Evolutionary conservation across 371 early-diverging fungal species (phyloP).

Genomic region (Saksenaea vasiformis): DNA sequence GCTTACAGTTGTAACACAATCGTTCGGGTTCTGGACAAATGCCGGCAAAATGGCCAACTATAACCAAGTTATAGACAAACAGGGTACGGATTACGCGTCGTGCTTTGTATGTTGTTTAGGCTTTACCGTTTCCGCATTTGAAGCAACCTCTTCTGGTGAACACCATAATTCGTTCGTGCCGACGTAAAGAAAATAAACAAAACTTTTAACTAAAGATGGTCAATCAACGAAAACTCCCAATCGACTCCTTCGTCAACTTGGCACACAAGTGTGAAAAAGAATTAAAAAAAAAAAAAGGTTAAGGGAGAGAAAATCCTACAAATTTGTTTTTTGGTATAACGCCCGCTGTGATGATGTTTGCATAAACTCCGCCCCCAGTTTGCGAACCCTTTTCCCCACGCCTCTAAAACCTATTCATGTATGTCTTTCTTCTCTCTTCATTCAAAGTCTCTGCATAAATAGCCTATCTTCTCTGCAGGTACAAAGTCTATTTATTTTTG

Average conservation of each 20-base stretch:
- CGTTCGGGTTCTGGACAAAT: constrained; percentile 52
- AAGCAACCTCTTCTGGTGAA: constrained; percentile 53
- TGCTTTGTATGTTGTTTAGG: neutral
- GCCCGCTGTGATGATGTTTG: neutral
- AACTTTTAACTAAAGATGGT: neutral
- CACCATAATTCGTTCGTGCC: constrained; percentile 26
- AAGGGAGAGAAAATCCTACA: neutral
- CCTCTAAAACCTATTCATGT: no score
- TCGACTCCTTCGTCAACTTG: constrained; percentile 4
- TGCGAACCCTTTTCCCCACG: no score
- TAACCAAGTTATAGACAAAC: neutral
- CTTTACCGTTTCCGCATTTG: constrained; percentile 58
- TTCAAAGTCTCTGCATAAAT: no score
- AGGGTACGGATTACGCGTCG: neutral
- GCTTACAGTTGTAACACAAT: constrained; percentile 60
- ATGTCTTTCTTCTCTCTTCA: no score
- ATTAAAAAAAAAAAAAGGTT: neutral
- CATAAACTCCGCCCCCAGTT: neutral
- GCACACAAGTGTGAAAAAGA: no score
- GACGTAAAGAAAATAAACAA: neutral
- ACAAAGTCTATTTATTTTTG: constrained; percentile 26
- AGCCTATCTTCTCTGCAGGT: neutral
- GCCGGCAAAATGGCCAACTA: constrained; percentile 55
- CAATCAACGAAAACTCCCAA: constrained; percentile 5
- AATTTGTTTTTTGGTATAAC: neutral